Evolutionary conservation across 768 basidiomycete species (phyloP), one percentile per base, ranked within the genome.

Genomic region (Pulveroboletus ravenelii): DNA sequence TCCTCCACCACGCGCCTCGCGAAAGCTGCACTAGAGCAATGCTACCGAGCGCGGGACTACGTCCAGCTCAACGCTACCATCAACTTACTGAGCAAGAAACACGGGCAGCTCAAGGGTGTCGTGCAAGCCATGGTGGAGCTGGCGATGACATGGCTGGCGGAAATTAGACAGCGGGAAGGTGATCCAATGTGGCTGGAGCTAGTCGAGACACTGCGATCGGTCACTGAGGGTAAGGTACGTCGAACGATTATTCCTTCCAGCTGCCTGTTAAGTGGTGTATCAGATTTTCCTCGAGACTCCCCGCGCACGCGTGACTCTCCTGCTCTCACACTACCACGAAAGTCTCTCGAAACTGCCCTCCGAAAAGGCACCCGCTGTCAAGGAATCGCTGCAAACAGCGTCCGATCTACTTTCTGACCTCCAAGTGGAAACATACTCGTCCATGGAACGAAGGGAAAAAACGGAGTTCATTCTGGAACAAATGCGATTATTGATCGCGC

Each of bases 371-470:
- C 44, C 69, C 0, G 47, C 63, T 8, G 55, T 65, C 17, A 88
- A 87, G 57, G 87, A 89, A 59, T 81, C 85, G 37, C 72, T 92
- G 35, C 82, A 88, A 60, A 87, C 84, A 0, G 93, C 96, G 6
- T 93, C 91, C 0, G 96, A 98, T 56, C 73, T 98, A 27, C 77
- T 98, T 53, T 87, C 87, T 20, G 96, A 99, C 51, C 81, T 99
- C 3, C 94, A 97, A 73, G 94, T 99, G 35, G 96, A 99, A 71
- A 98, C 96, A 2, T 99, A 97, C 67, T 97, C 94, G 13, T 93
- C 91, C 6, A 98, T 99, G 96, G 92, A 97, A 56, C 84, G 93
- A 52, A 74, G 89, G 63, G 96, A 99, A 70, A 99, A 99, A 78
- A 96, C 93, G 5, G 93, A 98, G 66, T 97, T 99, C 62, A 89